phyloP scores from a whole-genome alignment of 345 rosid species.

The Limnanthes douglasii region DNA sequence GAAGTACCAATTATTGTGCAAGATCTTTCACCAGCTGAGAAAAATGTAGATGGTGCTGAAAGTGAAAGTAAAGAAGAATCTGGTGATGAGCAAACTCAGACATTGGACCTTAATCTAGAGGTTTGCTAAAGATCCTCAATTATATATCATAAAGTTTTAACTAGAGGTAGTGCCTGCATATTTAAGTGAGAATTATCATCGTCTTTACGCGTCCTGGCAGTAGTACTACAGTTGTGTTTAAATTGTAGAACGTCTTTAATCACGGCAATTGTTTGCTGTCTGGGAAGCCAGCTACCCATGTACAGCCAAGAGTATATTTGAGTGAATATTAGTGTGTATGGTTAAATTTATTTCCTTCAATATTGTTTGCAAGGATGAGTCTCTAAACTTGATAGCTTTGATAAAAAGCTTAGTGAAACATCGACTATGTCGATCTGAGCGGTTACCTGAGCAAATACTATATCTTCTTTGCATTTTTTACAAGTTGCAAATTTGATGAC shows the following conservation, averaged over 20 bases:
- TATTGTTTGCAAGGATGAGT: slow-evolving; percentile 36
- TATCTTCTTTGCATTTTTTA: not conserved
- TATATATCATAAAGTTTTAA: not conserved
- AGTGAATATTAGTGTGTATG: slow-evolving; percentile 1
- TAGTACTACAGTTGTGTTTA: not conserved
- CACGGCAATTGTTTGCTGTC: not conserved
- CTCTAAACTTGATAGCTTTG: slow-evolving; percentile 12
- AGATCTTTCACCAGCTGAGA: slow-evolving; percentile 16
- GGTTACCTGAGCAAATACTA: slow-evolving; percentile 37
- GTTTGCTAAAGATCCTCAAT: slow-evolving; percentile 13
- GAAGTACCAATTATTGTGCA: slow-evolving; percentile 14
- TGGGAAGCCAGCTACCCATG: not conserved
- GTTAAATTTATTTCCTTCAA: not conserved
- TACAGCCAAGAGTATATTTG: not conserved
- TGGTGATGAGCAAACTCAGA: slow-evolving; percentile 18
- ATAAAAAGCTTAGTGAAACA: slow-evolving; percentile 20
- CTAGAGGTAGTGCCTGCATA: not conserved
- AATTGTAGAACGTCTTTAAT: not conserved
- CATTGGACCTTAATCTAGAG: slow-evolving; percentile 35
- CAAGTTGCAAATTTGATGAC: too few species aligned
- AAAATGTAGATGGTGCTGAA: slow-evolving; percentile 13
- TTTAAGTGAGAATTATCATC: not conserved
- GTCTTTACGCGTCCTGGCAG: too few species aligned
- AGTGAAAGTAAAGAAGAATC: slow-evolving; percentile 17
- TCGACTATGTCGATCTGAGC: slow-evolving; percentile 38